Evolutionary conservation across 495 filamentous ascomycete genomes (phyloP).

Genomic region (Xylaria bambusicola): DNA sequence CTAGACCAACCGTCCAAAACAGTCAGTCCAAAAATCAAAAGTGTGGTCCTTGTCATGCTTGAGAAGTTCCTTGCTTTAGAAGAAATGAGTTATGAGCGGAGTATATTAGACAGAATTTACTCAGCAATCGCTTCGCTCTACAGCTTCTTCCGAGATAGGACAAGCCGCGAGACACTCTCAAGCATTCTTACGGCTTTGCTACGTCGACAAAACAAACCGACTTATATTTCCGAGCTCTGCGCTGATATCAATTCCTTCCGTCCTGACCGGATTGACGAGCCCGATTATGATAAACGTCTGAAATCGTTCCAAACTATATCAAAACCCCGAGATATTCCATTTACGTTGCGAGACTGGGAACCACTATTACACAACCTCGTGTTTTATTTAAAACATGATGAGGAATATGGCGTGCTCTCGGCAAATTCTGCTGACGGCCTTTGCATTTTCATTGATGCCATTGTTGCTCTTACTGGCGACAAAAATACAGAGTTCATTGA

Average conservation of each 20-base stretch:
- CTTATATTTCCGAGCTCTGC: slow-evolving; percentile 70
- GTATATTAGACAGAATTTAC: slow-evolving; percentile 59
- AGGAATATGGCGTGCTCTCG: slow-evolving; percentile 83
- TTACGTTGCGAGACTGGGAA: slow-evolving; percentile 79
- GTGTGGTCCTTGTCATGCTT: slow-evolving; percentile 72
- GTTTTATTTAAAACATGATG: slow-evolving; percentile 80
- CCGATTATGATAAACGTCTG: slow-evolving; percentile 81
- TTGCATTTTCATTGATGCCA: slow-evolving; percentile 73
- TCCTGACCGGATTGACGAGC: slow-evolving; percentile 67
- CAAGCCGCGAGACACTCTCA: slow-evolving; percentile 69
- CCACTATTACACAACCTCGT: slow-evolving; percentile 91
- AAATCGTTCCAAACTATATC: slow-evolving; percentile 76
- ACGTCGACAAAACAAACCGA: slow-evolving; percentile 60
- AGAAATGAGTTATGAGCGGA: slow-evolving; percentile 53
- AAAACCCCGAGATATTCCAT: slow-evolving; percentile 48
- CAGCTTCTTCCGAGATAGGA: slow-evolving; percentile 79
- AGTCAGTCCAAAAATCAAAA: slow-evolving; percentile 82
- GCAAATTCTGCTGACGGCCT: slow-evolving; percentile 77
- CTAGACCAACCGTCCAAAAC: slow-evolving; percentile 78
- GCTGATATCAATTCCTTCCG: slow-evolving; percentile 77
- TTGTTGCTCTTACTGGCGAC: slow-evolving; percentile 45
- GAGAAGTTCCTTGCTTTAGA: slow-evolving; percentile 72
- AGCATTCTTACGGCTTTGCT: slow-evolving; percentile 69
- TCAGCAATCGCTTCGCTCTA: slow-evolving; percentile 73
- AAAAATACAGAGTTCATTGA: slow-evolving; percentile 34